Evolutionary conservation across 805 yeast species (phyloP).

Genomic region (Teunomyces lycoperdinae): DNA sequence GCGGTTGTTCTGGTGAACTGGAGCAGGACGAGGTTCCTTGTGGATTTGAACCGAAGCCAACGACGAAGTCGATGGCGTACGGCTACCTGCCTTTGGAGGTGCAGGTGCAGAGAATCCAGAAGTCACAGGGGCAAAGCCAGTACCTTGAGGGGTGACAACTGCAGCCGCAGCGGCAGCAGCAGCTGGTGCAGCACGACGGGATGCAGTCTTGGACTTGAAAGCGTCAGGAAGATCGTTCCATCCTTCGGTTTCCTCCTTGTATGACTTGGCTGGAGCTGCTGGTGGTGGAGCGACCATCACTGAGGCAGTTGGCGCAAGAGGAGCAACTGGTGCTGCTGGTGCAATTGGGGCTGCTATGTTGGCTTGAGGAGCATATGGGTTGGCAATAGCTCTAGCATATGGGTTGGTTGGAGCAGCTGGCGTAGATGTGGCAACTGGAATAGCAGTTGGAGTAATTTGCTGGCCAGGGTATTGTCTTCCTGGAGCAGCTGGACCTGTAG

Average conservation of each 20-base stretch:
- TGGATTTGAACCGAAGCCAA: conserved; percentile 8
- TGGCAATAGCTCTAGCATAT: conserved; percentile 26
- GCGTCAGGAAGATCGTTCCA: conserved; percentile 70
- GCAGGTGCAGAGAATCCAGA: conserved; percentile 7
- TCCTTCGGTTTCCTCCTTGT: conserved; percentile 55
- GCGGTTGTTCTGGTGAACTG: conserved; percentile 24
- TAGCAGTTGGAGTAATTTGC: conserved; percentile 2
- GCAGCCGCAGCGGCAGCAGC: conserved; percentile 19
- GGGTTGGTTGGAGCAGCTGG: conserved; percentile 20
- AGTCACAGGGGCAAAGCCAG: conserved; percentile 1
- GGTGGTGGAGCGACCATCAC: conserved; percentile 22
- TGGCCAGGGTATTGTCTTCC: conserved; percentile 1
- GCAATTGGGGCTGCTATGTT: conserved; percentile 20
- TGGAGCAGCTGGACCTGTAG: conserved; percentile 14
- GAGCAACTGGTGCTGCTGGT: conserved; percentile 12
- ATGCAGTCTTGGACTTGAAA: conserved; percentile 38
- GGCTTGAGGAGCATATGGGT: conserved; percentile 22
- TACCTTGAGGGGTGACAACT: conserved; percentile 13
- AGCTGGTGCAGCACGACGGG: conserved; percentile 47
- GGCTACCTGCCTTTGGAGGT: conserved; percentile 27
- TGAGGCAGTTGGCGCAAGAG: conserved; percentile 8
- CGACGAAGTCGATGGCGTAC: conserved; percentile 22
- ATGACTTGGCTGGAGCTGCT: conserved; percentile 22
- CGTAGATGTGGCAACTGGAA: background rate
- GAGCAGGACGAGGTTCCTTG: conserved; percentile 18